These are phyloP conservation scores for Ceratorhiza oryzae-sativae DNA, from an alignment of 1,284 basidiomycete species.

Conservation along the genomic window DNA sequence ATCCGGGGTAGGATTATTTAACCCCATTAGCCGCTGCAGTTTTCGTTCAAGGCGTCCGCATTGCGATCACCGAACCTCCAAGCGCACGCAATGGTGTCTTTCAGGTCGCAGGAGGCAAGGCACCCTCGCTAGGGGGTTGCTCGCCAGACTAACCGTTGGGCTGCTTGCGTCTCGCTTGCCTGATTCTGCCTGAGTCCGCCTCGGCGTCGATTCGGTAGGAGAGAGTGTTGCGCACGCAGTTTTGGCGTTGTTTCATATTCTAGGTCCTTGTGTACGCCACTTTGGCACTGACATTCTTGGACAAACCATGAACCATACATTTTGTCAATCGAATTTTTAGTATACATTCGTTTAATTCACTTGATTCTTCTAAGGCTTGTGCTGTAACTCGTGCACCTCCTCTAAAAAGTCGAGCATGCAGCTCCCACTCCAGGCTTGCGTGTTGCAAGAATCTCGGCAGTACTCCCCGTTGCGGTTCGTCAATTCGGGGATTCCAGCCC, in stretches of 20 bases:
- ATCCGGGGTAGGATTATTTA: neutral
- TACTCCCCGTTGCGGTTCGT: constrained; percentile 83
- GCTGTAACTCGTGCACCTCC: constrained; percentile 60
- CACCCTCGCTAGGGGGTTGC: constrained; percentile 31
- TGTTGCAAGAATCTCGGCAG: constrained; percentile 87
- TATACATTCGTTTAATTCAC: constrained; percentile 17
- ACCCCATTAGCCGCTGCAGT: neutral
- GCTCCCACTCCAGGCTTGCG: constrained; percentile 93
- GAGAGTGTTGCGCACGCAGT: constrained; percentile 2
- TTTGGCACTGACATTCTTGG: constrained; percentile 40
- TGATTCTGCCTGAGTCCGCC: constrained; percentile 13
- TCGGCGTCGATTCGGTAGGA: constrained; percentile 24
- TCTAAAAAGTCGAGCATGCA: constrained; percentile 87
- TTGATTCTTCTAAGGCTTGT: constrained; percentile 13
- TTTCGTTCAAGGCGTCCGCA: constrained; percentile 36
- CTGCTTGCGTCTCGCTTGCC: neutral
- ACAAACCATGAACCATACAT: constrained; percentile 41
- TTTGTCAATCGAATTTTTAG: constrained; percentile 14
- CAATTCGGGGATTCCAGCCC: constrained; percentile 92
- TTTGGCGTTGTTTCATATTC: constrained; percentile 35
- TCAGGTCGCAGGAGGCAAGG: constrained; percentile 40
- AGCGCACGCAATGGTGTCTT: constrained; percentile 38
- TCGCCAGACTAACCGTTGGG: constrained; percentile 23
- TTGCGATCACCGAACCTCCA: constrained; percentile 39
- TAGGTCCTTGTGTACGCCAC: constrained; percentile 40